phyloP scores from a whole-genome alignment of 768 basidiomycete genomes.

The Tylopilus subfusipes region DNA sequence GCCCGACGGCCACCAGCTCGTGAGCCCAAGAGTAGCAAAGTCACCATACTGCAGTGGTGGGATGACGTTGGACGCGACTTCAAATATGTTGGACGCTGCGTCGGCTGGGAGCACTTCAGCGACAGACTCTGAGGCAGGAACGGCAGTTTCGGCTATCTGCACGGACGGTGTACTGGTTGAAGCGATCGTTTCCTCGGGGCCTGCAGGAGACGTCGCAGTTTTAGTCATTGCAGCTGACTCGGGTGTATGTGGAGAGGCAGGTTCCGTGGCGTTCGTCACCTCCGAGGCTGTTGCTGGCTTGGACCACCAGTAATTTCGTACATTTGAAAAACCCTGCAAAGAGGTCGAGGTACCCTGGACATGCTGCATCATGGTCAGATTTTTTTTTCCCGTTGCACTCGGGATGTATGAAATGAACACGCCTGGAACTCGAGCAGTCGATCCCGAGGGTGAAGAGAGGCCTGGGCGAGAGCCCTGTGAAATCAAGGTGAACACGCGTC shows the following conservation, averaged over 20 bases:
- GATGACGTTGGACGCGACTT: conserved; percentile 26
- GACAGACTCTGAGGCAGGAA: conserved; percentile 5
- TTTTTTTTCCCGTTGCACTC: background rate
- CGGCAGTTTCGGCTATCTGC: background rate
- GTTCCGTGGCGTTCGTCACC: background rate
- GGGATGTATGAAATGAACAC: conserved; percentile 5
- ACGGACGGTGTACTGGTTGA: background rate
- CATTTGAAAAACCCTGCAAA: conserved; percentile 12
- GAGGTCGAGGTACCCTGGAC: conserved; percentile 5
- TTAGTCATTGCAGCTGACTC: conserved; percentile 4
- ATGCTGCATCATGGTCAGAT: conserved; percentile 8
- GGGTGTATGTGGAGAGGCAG: background rate
- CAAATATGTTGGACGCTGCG: conserved; percentile 15
- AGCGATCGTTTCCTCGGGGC: background rate
- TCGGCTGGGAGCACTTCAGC: conserved; percentile 8
- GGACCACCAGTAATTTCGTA: conserved; percentile 34
- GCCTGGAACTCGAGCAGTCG: conserved; percentile 18
- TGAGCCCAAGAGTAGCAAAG: conserved; percentile 63
- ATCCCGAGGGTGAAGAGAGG: conserved; percentile 8
- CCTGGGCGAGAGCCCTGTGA: conserved; percentile 14
- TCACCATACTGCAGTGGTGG: conserved; percentile 68
- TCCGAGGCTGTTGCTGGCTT: conserved; percentile 15
- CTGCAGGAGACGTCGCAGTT: background rate
- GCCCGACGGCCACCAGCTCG: conserved; percentile 65
- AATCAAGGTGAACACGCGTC: conserved; percentile 8